Percentiles rank a stretch among this genome's conserved stretches.
Conservation (phyloP, 2,329 filamentous ascomycete genomes). For the Boeremia exigua region DNA sequence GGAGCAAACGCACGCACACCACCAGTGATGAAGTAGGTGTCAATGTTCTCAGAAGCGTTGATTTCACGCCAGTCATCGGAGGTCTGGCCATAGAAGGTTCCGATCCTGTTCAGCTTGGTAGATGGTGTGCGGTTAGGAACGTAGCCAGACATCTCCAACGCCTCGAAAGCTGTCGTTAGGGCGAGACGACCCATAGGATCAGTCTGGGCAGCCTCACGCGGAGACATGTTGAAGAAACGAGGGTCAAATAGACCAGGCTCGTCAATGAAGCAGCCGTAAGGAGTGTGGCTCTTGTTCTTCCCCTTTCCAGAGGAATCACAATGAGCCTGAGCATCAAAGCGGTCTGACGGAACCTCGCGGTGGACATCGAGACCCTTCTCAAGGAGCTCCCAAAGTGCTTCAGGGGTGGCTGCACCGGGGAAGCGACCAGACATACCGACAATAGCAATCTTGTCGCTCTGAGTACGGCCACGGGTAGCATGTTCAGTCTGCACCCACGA, state of each 20-base stretch:
- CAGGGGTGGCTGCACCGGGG: slow-evolving; percentile 72
- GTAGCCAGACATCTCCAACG: slow-evolving; percentile 80
- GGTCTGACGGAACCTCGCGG: slow-evolving; percentile 68
- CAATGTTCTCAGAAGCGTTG: slow-evolving; percentile 73
- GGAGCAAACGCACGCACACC: slow-evolving; percentile 67
- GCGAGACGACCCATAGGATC: slow-evolving; percentile 82
- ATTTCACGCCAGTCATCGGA: slow-evolving; percentile 80
- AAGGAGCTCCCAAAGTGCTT: slow-evolving; percentile 77
- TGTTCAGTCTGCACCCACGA: slow-evolving; percentile 49
- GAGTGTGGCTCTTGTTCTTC: slow-evolving; percentile 78
- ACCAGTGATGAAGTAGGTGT: slow-evolving; percentile 71
- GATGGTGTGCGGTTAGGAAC: slow-evolving; percentile 74
- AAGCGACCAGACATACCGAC: slow-evolving; percentile 83
- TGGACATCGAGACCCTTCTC: slow-evolving; percentile 78
- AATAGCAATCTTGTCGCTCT: slow-evolving; percentile 78
- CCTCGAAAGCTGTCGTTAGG: slow-evolving; percentile 78
- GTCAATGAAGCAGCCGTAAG: slow-evolving; percentile 77
- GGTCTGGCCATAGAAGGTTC: slow-evolving; percentile 76
- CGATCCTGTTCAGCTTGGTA: slow-evolving; percentile 68
- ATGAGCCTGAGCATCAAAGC: slow-evolving; percentile 76
- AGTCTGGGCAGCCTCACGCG: slow-evolving; percentile 78
- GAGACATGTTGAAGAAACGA: slow-evolving; percentile 88
- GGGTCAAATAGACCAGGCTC: slow-evolving; percentile 80
- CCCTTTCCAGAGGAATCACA: slow-evolving; percentile 74
- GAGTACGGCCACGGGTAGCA: slow-evolving; percentile 51